phyloP scores from a whole-genome alignment of 768 basidiomycete species.

The Grammothele lineata region DNA sequence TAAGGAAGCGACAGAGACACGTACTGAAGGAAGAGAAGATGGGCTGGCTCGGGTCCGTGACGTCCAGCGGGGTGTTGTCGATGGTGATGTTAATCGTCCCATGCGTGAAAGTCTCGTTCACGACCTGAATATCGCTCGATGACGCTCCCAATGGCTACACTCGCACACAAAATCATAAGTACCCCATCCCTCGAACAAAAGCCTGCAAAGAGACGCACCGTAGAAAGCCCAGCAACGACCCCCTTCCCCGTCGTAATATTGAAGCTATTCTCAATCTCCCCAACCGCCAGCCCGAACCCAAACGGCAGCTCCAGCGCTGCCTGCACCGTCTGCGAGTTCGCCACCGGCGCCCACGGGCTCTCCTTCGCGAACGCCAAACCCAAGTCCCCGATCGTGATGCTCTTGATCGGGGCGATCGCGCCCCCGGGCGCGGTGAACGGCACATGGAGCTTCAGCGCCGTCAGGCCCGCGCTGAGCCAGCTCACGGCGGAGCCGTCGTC shows the following conservation, averaged over 20 bases:
- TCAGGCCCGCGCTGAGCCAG: constrained; percentile 63
- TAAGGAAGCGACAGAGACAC: constrained; percentile 23
- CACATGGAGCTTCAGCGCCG: constrained; percentile 53
- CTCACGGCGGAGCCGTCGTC: constrained; percentile 51
- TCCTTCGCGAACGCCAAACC: constrained; percentile 50
- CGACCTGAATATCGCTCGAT: constrained; percentile 51
- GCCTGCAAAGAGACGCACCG: constrained; percentile 42
- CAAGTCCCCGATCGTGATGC: constrained; percentile 60
- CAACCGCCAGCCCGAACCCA: constrained; percentile 57
- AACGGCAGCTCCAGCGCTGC: constrained; percentile 67
- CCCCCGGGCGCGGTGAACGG: constrained; percentile 47
- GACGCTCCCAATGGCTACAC: constrained; percentile 58
- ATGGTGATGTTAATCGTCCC: constrained; percentile 67
- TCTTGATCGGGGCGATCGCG: constrained; percentile 58
- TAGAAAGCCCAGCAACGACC: constrained; percentile 54
- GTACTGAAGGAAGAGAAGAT: constrained; percentile 58
- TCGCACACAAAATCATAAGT: background rate
- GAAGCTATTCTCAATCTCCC: constrained; percentile 62
- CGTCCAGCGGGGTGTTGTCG: constrained; percentile 44
- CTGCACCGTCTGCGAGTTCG: constrained; percentile 53
- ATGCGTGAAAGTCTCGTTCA: constrained; percentile 49
- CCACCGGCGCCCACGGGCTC: constrained; percentile 54
- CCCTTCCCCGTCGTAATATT: constrained; percentile 51
- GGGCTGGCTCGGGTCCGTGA: constrained; percentile 43
- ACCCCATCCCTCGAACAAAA: background rate